phyloP scores from a whole-genome alignment of 768 basidiomycete species.

The Lactarius trivialis region DNA sequence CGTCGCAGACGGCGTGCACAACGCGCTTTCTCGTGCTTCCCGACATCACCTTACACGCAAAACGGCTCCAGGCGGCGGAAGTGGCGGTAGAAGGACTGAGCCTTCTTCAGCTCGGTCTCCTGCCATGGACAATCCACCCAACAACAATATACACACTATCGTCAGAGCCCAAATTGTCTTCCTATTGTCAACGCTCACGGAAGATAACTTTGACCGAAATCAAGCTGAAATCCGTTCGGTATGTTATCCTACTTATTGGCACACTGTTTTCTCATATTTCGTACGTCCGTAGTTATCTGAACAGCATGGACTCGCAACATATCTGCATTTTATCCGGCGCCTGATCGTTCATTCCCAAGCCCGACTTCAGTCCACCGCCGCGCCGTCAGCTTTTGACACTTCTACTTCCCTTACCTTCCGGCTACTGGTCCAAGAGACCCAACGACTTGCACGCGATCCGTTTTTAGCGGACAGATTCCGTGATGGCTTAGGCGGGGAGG shows the following conservation, averaged over 20 bases:
- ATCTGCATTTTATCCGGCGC: slow-evolving; percentile 94
- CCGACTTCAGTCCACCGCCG: slow-evolving; percentile 51
- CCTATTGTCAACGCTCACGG: slow-evolving; percentile 89
- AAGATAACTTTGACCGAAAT: slow-evolving; percentile 95
- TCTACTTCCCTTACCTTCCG: slow-evolving; percentile 76
- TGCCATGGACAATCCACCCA: slow-evolving; percentile 82
- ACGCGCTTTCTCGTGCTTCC: slow-evolving; percentile 18
- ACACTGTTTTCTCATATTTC: slow-evolving; percentile 18
- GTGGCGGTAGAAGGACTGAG: slow-evolving; percentile 34
- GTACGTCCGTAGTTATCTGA: slow-evolving; percentile 70
- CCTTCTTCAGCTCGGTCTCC: slow-evolving; percentile 46
- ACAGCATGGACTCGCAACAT: slow-evolving; percentile 94
- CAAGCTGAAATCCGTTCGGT: slow-evolving; percentile 93
- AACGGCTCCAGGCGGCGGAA: slow-evolving; percentile 34
- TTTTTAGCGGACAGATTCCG: slow-evolving; percentile 86
- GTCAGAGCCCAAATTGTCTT: slow-evolving; percentile 98
- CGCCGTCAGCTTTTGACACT: slow-evolving; percentile 64
- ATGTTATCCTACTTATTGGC: slow-evolving; percentile 32
- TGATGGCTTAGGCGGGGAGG: slow-evolving; percentile 82
- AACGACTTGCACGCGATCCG: slow-evolving; percentile 85
- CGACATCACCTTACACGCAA: slow-evolving; percentile 25
- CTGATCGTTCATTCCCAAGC: slow-evolving; percentile 85
- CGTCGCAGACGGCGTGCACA: slow-evolving; percentile 24
- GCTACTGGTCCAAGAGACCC: slow-evolving; percentile 80
- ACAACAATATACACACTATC: slow-evolving; percentile 83